Evolutionary conservation across 1,284 basidiomycete genomes (phyloP), one percentile per base, ranked within the genome.

Genomic region (Vanrija sp.): DNA sequence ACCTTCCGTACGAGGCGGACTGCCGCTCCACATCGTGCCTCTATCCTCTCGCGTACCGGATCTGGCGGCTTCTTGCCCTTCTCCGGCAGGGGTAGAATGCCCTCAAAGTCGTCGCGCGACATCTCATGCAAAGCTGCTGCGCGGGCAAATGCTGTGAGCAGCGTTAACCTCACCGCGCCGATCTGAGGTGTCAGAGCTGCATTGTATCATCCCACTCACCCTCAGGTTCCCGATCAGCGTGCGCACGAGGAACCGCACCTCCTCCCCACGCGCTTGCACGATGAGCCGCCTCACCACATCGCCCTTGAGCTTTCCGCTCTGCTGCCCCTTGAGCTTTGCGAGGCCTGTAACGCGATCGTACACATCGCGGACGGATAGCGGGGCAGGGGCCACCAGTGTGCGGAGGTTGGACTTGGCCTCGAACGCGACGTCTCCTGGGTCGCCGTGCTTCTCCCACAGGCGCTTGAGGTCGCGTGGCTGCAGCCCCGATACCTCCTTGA

Each of bases 241-340:
- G 42, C 93, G 83, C 29, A 89, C 87, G 18, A 96, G 79, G 66
- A 86, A 97, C 28, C 92, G 83, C 19, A 84, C 82, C 76, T 97
- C 91, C 71, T 96, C 93, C 12, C 91, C 93, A 54, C 83, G 84
- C 0, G 90, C 86, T 7, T 90, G 83, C 3, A 96, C 84, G 25
- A 96, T 82, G 38, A 96, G 80, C 66, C 85, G 87, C 64, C 91
- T 86, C 3, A 93, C 87, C 26, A 90, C 81, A 43, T 84, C 83
- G 47, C 88, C 86, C 71, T 92, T 94, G 58, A 84, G 80, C 64
- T 84, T 87, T 3, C 83, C 81, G 47, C 89, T 86, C 14, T 90
- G 88, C 62, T 81, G 79, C 0, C 91, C 91, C 69, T 85, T 88
- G 34, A 85, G 80, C 26, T 74, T 68, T 3, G 86, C 82, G 38